Evolutionary conservation across 495 filamentous ascomycete genomes (phyloP).

Genomic region (Elasticomyces elasticus): DNA sequence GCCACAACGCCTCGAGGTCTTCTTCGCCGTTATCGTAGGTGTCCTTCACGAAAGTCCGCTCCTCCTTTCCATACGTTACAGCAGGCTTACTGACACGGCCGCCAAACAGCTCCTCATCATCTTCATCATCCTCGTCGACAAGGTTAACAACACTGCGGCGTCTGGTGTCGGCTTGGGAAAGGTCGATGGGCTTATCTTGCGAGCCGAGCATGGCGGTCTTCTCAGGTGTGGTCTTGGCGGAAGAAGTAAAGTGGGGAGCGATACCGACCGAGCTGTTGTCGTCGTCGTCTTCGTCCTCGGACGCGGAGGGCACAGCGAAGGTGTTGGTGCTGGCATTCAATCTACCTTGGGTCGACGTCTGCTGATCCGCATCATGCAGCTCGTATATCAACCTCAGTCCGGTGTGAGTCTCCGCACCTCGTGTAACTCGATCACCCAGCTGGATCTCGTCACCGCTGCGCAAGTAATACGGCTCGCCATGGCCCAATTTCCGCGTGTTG

Average conservation of each 20-base stretch:
- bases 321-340: background rate
- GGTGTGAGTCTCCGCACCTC: constrained; percentile 14
- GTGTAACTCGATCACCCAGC: constrained; percentile 10
- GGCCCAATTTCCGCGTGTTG: constrained; percentile 15
- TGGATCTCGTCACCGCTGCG: constrained; percentile 10
- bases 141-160: background rate
- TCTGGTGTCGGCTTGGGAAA: background rate
- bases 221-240: constrained; percentile 13
- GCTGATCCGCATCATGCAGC: background rate
- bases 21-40: constrained; percentile 2
- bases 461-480: constrained; percentile 2
- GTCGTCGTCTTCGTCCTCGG: constrained; percentile 2
- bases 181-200: constrained; percentile 13
- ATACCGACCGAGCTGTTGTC: constrained; percentile 2
- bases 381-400: no score
- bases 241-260: background rate
- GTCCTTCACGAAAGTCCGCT: constrained; percentile 5
- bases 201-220: constrained; percentile 7
- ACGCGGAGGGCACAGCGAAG: constrained; percentile 9
- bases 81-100: no score
- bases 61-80: no score
- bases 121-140: constrained; percentile 4
- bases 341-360: no score
- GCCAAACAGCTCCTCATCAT: no score
- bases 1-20: no score